A percentile compares a stretch with the other conserved stretches of the same genome.
Evolutionary conservation across 345 rosid genomes (phyloP).

Genomic region (Geranium brycei): DNA sequence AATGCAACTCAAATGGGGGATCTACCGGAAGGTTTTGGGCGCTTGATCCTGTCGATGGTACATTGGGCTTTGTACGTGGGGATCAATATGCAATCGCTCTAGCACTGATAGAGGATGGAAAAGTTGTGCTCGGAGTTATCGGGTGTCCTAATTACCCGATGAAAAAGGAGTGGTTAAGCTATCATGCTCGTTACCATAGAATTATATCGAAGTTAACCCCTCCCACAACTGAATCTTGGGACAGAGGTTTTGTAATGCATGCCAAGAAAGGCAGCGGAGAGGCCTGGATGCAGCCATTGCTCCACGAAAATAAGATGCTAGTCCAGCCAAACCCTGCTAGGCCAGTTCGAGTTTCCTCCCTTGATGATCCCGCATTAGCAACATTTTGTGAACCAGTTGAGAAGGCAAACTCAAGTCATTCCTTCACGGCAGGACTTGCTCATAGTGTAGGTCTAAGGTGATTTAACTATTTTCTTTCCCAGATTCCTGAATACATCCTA

Average conservation of each 20-base stretch:
- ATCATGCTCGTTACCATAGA: constrained; percentile 33
- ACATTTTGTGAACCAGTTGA: constrained; percentile 93
- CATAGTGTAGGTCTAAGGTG: constrained; percentile 68
- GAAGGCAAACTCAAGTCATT: constrained; percentile 74
- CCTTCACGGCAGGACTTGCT: constrained; percentile 67
- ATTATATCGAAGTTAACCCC: constrained; percentile 13
- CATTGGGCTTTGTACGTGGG: constrained; percentile 86
- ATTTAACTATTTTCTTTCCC: constrained; percentile 8
- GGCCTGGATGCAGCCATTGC: constrained; percentile 85
- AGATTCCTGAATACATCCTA: background rate
- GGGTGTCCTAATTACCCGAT: constrained; percentile 88
- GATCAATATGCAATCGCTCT: constrained; percentile 93
- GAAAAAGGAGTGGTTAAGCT: constrained; percentile 57
- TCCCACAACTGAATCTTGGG: constrained; percentile 25
- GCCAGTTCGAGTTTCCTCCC: constrained; percentile 41
- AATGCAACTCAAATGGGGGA: constrained; percentile 73
- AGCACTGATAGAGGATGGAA: constrained; percentile 70
- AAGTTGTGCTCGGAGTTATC: constrained; percentile 67
- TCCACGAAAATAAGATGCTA: constrained; percentile 25
- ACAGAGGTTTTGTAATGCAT: constrained; percentile 74
- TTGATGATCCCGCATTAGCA: constrained; percentile 71
- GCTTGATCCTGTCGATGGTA: constrained; percentile 91
- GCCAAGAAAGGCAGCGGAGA: constrained; percentile 63
- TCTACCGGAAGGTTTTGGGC: constrained; percentile 73
- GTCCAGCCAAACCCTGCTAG: constrained; percentile 43